Evolutionary conservation across 768 basidiomycete species (phyloP).

Genomic region (Suillus subluteus): DNA sequence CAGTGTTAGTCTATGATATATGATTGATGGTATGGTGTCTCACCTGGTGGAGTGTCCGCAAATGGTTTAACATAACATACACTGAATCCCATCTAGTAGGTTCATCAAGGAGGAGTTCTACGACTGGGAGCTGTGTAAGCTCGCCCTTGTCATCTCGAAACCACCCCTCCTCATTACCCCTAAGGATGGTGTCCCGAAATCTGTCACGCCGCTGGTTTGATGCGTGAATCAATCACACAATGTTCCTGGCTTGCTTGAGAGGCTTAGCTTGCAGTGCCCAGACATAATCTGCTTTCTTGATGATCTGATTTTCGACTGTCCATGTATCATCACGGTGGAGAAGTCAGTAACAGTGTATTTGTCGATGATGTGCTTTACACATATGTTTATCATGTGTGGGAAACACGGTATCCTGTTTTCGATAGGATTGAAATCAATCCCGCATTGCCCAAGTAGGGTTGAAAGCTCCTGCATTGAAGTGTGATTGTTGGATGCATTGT

Average conservation of each 20-base stretch:
- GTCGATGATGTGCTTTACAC: conserved; percentile 2
- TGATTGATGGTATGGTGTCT: not conserved
- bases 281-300: conserved; percentile 4
- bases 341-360: conserved; percentile 9
- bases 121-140: not conserved
- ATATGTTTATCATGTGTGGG: conserved; percentile 23
- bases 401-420: conserved; percentile 21
- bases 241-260: not conserved
- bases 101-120: conserved; percentile 33
- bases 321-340: not conserved
- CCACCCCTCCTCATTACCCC: conserved; percentile 10
- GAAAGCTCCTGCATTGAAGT: conserved; percentile 13
- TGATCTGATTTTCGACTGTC: conserved; percentile 3
- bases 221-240: not conserved
- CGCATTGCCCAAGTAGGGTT: not conserved
- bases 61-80: conserved; percentile 36
- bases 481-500: conserved; percentile 9
- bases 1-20: not conserved
- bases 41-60: conserved; percentile 11
- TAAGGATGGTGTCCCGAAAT: conserved; percentile 6
- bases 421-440: conserved; percentile 14
- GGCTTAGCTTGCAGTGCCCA: conserved; percentile 2
- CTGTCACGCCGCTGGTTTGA: not conserved
- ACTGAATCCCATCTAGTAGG: conserved; percentile 43
- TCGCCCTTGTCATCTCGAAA: conserved; percentile 3